Percentiles rank a stretch among this genome's conserved stretches.
These are phyloP conservation scores for Neofusicoccum ribis DNA, from an alignment of 2,329 filamentous ascomycete genomes.

Conservation along the genomic window DNA sequence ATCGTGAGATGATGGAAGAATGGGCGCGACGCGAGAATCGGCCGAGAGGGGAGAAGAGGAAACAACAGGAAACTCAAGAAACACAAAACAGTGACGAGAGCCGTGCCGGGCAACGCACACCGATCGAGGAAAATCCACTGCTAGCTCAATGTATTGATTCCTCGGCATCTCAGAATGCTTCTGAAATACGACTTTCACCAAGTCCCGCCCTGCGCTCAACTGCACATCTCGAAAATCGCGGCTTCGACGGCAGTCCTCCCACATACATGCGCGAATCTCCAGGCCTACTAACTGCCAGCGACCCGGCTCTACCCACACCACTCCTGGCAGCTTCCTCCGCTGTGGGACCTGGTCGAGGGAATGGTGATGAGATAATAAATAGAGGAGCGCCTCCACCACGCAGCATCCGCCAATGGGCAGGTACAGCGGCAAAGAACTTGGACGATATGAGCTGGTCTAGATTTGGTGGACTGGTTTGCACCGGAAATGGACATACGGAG, in stretches of 20 bases:
- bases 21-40: neutral
- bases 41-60: neutral
- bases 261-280: neutral
- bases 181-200: no score
- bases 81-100: neutral
- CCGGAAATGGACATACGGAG: constrained; percentile 44
- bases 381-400: neutral
- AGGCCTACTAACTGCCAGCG: neutral
- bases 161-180: no score
- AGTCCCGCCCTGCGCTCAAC: no score
- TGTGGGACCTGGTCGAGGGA: neutral
- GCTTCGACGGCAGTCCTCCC: no score
- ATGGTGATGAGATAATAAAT: neutral
- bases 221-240: neutral
- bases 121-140: neutral
- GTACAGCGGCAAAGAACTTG: neutral
- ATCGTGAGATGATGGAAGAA: constrained; percentile 57
- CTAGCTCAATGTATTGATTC: neutral
- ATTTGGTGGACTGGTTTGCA: constrained; percentile 46
- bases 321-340: neutral
- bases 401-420: constrained; percentile 10
- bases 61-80: constrained; percentile 5
- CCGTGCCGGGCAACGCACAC: no score
- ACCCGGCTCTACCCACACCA: neutral
- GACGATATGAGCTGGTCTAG: constrained; percentile 43